Evolutionary conservation across 495 filamentous ascomycete genomes (phyloP).

Genomic region (Penicillium parvum): DNA sequence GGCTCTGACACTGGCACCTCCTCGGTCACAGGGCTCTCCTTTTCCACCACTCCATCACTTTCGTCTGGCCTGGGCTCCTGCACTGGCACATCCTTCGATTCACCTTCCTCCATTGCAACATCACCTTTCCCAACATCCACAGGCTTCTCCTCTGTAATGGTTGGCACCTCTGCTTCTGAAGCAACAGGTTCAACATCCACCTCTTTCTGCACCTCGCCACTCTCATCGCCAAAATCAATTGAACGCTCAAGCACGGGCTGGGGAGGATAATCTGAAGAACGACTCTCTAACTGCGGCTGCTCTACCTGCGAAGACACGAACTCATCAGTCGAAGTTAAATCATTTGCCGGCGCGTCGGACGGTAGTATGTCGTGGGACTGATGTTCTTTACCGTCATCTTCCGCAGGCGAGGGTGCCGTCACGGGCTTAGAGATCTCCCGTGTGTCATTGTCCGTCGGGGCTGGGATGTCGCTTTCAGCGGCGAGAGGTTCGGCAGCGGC

Average conservation of each 20-base stretch:
- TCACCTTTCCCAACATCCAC: background rate
- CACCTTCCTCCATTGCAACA: conserved; percentile 3
- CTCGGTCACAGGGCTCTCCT: background rate
- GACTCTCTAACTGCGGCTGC: conserved; percentile 33
- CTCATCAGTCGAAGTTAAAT: conserved; percentile 47
- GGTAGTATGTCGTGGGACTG: conserved; percentile 44
- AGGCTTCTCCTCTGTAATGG: background rate
- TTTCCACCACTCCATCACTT: too few relatives aligned
- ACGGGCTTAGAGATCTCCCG: conserved; percentile 25
- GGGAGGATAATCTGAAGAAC: conserved; percentile 36
- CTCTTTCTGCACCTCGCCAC: conserved; percentile 6
- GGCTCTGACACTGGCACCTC: conserved; percentile 7
- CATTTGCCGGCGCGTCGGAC: conserved; percentile 34
- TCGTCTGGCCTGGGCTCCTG: background rate
- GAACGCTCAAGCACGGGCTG: conserved; percentile 32
- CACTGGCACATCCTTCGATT: background rate
- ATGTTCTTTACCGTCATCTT: conserved; percentile 48
- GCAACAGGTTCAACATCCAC: background rate
- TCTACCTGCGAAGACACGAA: conserved; percentile 49
- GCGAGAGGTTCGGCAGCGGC: too few relatives aligned
- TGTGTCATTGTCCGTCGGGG: conserved; percentile 21
- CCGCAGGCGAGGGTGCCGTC: conserved; percentile 38
- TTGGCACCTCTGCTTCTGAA: background rate
- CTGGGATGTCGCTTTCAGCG: conserved; percentile 9
- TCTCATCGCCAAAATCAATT: conserved; percentile 20